phyloP scores from a whole-genome alignment of 257 asterid species.

The Oldenlandia corymbosa region DNA sequence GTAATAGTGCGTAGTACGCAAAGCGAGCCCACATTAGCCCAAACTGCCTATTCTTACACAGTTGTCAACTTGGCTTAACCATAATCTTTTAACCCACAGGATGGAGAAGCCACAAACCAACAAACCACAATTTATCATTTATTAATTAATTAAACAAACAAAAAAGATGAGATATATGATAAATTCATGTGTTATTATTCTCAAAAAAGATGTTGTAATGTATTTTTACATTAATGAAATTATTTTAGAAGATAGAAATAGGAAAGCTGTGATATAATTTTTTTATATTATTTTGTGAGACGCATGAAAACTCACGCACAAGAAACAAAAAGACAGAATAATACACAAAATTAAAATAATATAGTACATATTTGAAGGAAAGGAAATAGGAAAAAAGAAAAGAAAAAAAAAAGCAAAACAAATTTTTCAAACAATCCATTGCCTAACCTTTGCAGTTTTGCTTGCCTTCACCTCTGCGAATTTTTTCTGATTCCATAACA shows the following conservation, averaged over 20 bases:
- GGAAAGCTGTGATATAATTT: not conserved
- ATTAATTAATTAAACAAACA: too few relatives aligned
- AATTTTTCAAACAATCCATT: slow-evolving; percentile 14
- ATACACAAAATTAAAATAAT: not conserved
- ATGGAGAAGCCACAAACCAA: not conserved
- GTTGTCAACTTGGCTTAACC: not conserved
- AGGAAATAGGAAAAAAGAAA: not conserved
- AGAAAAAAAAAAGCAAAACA: slow-evolving; percentile 3
- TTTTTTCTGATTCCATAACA: slow-evolving; percentile 5
- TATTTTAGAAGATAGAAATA: not conserved
- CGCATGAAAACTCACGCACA: slow-evolving; percentile 14
- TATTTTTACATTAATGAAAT: not conserved
- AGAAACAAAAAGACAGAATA: slow-evolving; percentile 18
- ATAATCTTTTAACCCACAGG: not conserved
- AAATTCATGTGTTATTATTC: too few relatives aligned
- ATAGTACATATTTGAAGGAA: too few relatives aligned
- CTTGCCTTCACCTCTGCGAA: not conserved
- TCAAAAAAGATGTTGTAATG: too few relatives aligned
- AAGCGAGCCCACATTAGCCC: not conserved
- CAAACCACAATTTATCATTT: not conserved
- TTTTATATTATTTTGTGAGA: not conserved
- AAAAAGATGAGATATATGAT: too few relatives aligned
- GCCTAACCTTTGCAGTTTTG: not conserved
- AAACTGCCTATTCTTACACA: not conserved
- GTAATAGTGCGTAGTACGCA: not conserved